These are phyloP conservation scores for Eucalyptus camaldulensis DNA, from an alignment of 345 rosid genomes.

Conservation along the genomic window DNA sequence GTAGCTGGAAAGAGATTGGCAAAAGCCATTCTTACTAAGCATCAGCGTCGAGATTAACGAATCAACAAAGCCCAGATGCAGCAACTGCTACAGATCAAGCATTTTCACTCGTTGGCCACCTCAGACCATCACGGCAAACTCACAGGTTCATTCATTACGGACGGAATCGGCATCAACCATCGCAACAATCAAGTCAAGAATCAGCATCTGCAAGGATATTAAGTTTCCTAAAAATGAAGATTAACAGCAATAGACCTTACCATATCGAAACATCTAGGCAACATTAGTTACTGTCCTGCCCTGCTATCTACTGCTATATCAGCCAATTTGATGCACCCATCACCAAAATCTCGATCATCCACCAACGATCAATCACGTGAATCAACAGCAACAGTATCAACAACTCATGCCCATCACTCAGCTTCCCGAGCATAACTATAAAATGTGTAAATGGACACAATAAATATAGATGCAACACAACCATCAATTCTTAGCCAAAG, in stretches of 20 bases:
- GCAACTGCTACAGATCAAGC: not conserved
- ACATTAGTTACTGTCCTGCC: not conserved
- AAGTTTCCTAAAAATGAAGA: not conserved
- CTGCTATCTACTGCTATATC: not conserved
- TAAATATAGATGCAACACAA: not conserved
- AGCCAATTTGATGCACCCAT: not conserved
- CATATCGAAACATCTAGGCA: not conserved
- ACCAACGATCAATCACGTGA: not conserved
- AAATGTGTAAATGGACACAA: not conserved
- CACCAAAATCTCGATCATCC: constrained; percentile 2
- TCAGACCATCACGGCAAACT: not conserved
- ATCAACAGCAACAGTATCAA: constrained; percentile 4
- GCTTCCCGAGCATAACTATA: not conserved
- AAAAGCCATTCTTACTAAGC: not conserved
- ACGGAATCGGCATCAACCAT: not conserved
- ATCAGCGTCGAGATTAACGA: not conserved
- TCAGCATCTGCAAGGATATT: not conserved
- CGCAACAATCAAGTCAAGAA: not conserved
- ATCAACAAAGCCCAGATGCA: not conserved
- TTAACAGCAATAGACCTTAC: not conserved
- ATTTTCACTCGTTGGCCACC: not conserved
- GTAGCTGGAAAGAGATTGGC: not conserved
- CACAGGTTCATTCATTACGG: not conserved
- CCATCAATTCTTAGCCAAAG: not conserved
- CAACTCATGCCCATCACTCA: not conserved